phyloP scores from a whole-genome alignment of 768 basidiomycete genomes.

The Inosperma sp. region DNA sequence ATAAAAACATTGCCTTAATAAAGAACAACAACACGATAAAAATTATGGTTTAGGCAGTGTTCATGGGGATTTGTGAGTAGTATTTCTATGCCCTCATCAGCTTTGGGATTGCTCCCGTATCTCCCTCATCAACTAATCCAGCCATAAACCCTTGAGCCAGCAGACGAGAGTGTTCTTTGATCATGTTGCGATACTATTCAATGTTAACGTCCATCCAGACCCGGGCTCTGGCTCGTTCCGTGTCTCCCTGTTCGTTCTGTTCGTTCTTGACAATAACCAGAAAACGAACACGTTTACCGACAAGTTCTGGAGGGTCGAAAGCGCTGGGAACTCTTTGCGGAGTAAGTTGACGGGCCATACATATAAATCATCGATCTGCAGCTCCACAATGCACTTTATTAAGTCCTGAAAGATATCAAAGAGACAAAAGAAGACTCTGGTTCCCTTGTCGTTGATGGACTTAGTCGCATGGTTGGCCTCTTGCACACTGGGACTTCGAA shows the following conservation, averaged over 20 bases:
- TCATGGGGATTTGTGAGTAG: too few relatives aligned
- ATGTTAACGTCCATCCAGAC: background rate
- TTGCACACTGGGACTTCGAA: too few relatives aligned
- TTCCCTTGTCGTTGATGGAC: too few relatives aligned
- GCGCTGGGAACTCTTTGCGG: background rate
- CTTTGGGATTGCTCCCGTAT: background rate
- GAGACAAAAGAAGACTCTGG: background rate
- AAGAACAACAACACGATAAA: too few relatives aligned
- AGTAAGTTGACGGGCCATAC: background rate
- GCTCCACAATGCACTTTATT: background rate
- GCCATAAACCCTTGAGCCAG: background rate
- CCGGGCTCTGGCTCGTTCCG: background rate
- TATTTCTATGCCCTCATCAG: background rate
- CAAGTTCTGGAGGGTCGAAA: background rate
- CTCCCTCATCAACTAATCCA: background rate
- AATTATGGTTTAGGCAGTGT: too few relatives aligned
- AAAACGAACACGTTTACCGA: background rate
- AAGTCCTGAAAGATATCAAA: background rate
- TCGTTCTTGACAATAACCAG: background rate
- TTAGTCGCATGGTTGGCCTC: too few relatives aligned
- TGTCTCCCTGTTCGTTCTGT: too few relatives aligned
- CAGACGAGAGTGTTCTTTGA: background rate
- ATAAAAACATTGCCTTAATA: too few relatives aligned
- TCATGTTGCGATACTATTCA: background rate
- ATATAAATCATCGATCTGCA: background rate